Percentiles rank a stretch among this genome's conserved stretches.
phyloP scores from a whole-genome alignment of 495 filamentous ascomycete species.

The Sabuloglossum arenarium region DNA sequence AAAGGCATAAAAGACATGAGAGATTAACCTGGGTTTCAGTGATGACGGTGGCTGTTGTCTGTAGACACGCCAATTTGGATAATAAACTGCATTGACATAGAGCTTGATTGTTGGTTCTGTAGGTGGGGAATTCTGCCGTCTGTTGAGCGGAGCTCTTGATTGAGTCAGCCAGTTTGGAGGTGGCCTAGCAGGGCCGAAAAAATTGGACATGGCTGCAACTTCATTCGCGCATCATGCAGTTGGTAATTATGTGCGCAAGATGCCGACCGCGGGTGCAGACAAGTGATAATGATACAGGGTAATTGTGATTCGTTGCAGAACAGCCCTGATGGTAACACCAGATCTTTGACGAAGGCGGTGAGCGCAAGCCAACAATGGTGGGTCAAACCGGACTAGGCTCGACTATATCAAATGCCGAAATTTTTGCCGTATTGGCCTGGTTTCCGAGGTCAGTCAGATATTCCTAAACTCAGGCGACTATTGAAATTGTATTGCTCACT shows the following conservation, averaged over 20 bases:
- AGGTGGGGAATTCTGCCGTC: not conserved
- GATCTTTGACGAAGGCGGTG: not conserved
- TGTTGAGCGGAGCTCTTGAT: not conserved
- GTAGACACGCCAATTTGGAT: constrained; percentile 72
- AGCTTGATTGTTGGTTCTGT: not conserved
- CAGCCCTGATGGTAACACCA: not conserved
- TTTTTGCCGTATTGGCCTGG: not conserved
- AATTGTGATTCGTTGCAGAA: not conserved
- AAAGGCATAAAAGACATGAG: constrained; percentile 82
- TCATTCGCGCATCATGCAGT: not conserved
- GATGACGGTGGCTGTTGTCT: constrained; percentile 56
- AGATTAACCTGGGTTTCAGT: constrained; percentile 44
- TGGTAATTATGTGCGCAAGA: not conserved
- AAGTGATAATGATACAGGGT: not conserved
- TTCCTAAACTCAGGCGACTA: not conserved
- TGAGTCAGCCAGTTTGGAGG: not conserved
- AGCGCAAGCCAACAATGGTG: not conserved
- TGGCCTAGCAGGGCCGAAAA: not conserved
- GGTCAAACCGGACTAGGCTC: not conserved
- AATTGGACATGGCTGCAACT: not conserved
- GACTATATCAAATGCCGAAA: not conserved
- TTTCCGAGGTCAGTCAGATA: not conserved
- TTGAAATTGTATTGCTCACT: not conserved
- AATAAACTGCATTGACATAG: constrained; percentile 62
- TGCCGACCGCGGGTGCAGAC: not conserved